These are phyloP conservation scores for Penicillium crystallinum DNA, from an alignment of 495 filamentous ascomycete species.

Conservation along the genomic window DNA sequence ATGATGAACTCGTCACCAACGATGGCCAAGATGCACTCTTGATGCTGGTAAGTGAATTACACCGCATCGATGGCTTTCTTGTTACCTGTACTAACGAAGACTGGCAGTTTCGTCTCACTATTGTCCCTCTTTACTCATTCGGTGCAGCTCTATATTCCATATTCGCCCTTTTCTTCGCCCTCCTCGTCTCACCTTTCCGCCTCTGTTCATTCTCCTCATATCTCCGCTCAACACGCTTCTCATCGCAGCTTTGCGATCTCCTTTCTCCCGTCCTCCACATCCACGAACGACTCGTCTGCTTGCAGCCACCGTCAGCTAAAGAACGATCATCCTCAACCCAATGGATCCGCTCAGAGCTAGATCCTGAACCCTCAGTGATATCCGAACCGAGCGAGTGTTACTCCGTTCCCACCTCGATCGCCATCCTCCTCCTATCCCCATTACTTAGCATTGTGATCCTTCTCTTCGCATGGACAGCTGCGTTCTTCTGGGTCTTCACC, in stretches of 20 bases:
- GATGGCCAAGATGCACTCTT: constrained; percentile 34
- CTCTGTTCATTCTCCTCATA: constrained; percentile 36
- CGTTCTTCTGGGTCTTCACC: constrained; percentile 60
- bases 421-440: constrained; percentile 50
- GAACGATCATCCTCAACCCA: constrained; percentile 31
- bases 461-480: constrained; percentile 54
- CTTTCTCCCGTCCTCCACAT: constrained; percentile 39
- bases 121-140: constrained; percentile 43
- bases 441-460: constrained; percentile 50
- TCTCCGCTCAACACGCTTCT: constrained; percentile 35
- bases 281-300: constrained; percentile 38
- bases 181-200: constrained; percentile 40
- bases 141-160: constrained; percentile 41
- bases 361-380: constrained; percentile 14
- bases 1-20: constrained; percentile 21
- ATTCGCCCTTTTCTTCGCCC: constrained; percentile 36
- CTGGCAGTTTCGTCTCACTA: constrained; percentile 46
- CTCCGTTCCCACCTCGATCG: constrained; percentile 36
- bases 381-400: constrained; percentile 24
- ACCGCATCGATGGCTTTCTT: background rate
- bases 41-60: constrained; percentile 31
- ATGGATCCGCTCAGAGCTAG: constrained; percentile 27
- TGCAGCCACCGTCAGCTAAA: constrained; percentile 22
- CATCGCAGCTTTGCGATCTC: constrained; percentile 34
- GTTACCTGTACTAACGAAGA: background rate